phyloP scores from a whole-genome alignment of 768 basidiomycete genomes.

The Leccinum incarnatum region DNA sequence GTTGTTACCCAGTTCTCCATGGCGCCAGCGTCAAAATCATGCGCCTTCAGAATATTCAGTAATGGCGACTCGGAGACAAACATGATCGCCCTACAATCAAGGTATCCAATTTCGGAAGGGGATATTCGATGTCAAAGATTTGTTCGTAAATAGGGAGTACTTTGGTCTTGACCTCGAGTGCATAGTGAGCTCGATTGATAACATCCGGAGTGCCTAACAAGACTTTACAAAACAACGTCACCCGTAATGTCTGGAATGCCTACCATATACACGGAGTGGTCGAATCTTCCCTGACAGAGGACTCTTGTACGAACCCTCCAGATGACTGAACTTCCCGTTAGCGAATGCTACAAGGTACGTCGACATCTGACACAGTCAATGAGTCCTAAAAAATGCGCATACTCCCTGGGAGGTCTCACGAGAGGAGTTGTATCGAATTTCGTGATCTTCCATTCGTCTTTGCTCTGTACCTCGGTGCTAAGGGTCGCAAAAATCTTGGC shows the following conservation, averaged over 20 bases:
- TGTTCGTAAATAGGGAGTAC: slow-evolving; percentile 90
- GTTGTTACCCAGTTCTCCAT: slow-evolving; percentile 85
- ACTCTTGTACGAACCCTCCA: slow-evolving; percentile 75
- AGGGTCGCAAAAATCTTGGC: slow-evolving; percentile 43
- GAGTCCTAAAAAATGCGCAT: neutral
- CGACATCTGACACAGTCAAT: slow-evolving; percentile 52
- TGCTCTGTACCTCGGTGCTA: slow-evolving; percentile 31
- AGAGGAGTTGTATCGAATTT: slow-evolving; percentile 78
- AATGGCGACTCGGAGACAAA: neutral
- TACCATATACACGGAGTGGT: slow-evolving; percentile 83
- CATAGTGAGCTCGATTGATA: slow-evolving; percentile 81
- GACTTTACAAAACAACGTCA: slow-evolving; percentile 1
- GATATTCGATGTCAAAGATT: slow-evolving; percentile 89
- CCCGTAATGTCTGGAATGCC: slow-evolving; percentile 13
- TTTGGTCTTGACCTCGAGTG: slow-evolving; percentile 79
- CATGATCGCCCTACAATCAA: slow-evolving; percentile 55
- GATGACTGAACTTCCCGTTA: slow-evolving; percentile 71
- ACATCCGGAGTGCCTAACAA: slow-evolving; percentile 70
- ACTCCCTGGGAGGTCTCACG: slow-evolving; percentile 29
- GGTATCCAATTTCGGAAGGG: slow-evolving; percentile 92
- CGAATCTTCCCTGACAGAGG: slow-evolving; percentile 77
- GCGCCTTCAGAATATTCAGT: slow-evolving; percentile 43
- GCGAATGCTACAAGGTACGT: slow-evolving; percentile 88
- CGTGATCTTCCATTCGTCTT: slow-evolving; percentile 73
- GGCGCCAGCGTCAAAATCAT: slow-evolving; percentile 87